These are phyloP conservation scores for Chytriomyces confervae DNA, from an alignment of 192 early-diverging fungal genomes.

Conservation along the genomic window DNA sequence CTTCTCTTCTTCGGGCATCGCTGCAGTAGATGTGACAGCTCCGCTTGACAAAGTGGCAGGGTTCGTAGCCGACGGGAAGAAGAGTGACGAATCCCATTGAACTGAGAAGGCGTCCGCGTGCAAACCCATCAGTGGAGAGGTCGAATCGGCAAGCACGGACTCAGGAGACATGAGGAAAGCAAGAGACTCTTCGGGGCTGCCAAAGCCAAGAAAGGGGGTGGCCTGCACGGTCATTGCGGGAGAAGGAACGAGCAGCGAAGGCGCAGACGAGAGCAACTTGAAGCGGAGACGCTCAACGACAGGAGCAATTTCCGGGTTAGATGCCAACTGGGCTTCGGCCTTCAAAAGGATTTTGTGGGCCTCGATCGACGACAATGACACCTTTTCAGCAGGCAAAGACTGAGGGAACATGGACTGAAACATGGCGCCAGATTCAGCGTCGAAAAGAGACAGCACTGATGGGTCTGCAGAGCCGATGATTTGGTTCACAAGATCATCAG, in stretches of 20 bases:
- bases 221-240: neutral
- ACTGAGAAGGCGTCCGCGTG: slow-evolving; percentile 8
- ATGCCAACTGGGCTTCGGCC: slow-evolving; percentile 13
- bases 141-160: neutral
- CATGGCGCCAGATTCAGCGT: neutral
- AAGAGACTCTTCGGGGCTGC: neutral
- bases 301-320: slow-evolving; percentile 34
- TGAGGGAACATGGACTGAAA: slow-evolving; percentile 30
- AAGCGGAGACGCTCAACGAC: slow-evolving; percentile 37
- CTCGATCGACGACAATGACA: neutral
- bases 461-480: slow-evolving; percentile 14
- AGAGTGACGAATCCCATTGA: neutral
- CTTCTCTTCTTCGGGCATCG: neutral
- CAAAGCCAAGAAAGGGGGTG: slow-evolving; percentile 22
- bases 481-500: slow-evolving; percentile 7
- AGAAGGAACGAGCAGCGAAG: neutral
- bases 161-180: neutral
- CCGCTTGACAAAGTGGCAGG: neutral
- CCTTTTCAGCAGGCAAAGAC: neutral
- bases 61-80: neutral
- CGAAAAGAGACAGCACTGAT: slow-evolving; percentile 9
- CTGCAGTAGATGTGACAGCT: neutral
- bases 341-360: slow-evolving; percentile 21
- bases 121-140: neutral
- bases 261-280: neutral